Conservation (phyloP, 768 basidiomycete genomes). For the Rhizopogon rudus region DNA sequence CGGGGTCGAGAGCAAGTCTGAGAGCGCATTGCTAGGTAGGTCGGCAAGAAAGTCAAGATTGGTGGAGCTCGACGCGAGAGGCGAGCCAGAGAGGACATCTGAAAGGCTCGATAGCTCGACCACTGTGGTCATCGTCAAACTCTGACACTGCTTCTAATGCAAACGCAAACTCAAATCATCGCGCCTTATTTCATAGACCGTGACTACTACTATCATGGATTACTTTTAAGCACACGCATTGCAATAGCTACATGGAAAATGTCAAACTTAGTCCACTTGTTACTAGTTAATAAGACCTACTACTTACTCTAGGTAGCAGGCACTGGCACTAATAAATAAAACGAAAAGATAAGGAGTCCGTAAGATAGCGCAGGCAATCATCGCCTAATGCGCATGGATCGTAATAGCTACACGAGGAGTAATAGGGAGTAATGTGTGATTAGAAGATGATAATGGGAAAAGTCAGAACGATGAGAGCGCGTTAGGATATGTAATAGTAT, state of each 20-base stretch:
- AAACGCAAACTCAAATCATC: too few relatives aligned
- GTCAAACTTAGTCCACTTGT: background rate
- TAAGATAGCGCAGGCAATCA: too few relatives aligned
- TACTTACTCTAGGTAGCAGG: too few relatives aligned
- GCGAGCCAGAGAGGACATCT: conserved; percentile 20
- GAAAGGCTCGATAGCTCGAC: conserved; percentile 18
- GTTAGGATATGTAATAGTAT: background rate
- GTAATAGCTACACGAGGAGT: too few relatives aligned
- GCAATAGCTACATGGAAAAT: too few relatives aligned
- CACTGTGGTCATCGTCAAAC: conserved; percentile 15
- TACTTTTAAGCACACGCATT: too few relatives aligned
- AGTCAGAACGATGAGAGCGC: background rate
- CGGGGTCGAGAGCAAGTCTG: conserved; percentile 70
- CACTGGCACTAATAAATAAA: background rate
- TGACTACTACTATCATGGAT: too few relatives aligned
- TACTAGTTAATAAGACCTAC: background rate
- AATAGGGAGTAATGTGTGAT: background rate
- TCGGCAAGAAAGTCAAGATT: conserved; percentile 54
- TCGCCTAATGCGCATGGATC: too few relatives aligned
- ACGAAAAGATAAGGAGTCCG: background rate
- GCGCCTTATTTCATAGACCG: too few relatives aligned
- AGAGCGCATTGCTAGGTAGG: conserved; percentile 61
- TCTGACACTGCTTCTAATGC: background rate
- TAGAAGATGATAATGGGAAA: background rate
- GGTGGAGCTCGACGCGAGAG: conserved; percentile 2